Conservation (phyloP, 306 rosid species). For the Cicer judaicum region DNA sequence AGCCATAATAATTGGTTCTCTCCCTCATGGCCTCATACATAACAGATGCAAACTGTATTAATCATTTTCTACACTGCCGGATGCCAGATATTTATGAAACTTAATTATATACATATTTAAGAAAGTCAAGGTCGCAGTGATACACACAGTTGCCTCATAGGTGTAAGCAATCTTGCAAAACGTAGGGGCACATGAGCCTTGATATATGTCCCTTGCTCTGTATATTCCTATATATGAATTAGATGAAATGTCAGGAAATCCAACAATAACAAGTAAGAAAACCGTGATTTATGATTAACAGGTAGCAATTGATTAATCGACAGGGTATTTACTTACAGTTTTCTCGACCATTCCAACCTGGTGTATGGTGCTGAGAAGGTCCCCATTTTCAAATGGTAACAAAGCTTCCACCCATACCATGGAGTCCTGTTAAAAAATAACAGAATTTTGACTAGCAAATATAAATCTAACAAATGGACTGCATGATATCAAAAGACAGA, state of each 20-base stretch:
- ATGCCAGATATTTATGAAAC: not conserved
- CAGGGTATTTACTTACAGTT: constrained; percentile 65
- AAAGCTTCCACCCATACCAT: constrained; percentile 99
- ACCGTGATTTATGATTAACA: constrained; percentile 12
- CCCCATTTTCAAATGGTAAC: constrained; percentile 90
- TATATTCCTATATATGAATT: constrained; percentile 67
- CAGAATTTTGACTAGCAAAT: constrained; percentile 16
- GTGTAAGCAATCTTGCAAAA: constrained; percentile 91
- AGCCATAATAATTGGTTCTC: not conserved
- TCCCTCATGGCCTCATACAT: constrained; percentile 27
- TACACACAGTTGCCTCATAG: constrained; percentile 80
- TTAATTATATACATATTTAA: constrained; percentile 2
- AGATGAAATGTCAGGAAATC: constrained; percentile 26
- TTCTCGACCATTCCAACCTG: constrained; percentile 95
- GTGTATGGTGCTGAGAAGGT: constrained; percentile 90
- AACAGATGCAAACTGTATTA: constrained; percentile 16
- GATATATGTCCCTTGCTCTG: constrained; percentile 81
- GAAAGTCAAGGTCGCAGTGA: constrained; percentile 50
- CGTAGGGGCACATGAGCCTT: constrained; percentile 94
- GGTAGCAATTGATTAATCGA: constrained; percentile 28
- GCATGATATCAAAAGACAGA: constrained; percentile 8
- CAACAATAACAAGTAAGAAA: constrained; percentile 20
- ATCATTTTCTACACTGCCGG: constrained; percentile 8
- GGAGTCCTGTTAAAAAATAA: constrained; percentile 62
- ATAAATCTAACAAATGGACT: constrained; percentile 28